Evolutionary conservation across 2,329 filamentous ascomycete species (phyloP), one percentile per base, ranked within the genome.

Genomic region (Lasiodiplodia sp.): DNA sequence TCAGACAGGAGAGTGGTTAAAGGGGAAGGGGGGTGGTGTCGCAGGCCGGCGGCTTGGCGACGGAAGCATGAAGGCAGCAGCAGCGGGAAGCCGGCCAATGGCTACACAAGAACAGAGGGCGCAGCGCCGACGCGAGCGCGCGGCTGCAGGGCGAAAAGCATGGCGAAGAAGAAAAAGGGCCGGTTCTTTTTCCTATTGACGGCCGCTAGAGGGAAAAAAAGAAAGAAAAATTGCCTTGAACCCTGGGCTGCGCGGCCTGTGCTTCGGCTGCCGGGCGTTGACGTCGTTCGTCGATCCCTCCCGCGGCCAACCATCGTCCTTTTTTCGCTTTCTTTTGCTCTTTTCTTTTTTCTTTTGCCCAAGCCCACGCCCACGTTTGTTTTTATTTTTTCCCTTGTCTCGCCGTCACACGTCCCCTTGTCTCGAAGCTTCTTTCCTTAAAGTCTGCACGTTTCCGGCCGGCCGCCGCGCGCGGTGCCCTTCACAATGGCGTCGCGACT

Each of bases 401-500:
- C 6, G 4, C 62, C 11, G 31, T 40, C 49, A 18, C 60, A 37
- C 47, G 47, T 18, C 16, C 51, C 51, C 34, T 47, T 55, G 34
- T 53, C 49, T 44, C 44, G 18, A 18, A 23, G 4, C 34, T 23
- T 37, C 38, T 23, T 16, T 21, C 25, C 34, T 49, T 56, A 44
- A 67, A 49, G 31, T 51, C 8, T 47, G 38, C 64, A 38, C 53
- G 18, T 34, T 21, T 31, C 64, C 40, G 47, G 34, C 37, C 21
- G 16, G 37, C 51, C 51, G 18, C 34, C 23, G 44, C 28, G 25
- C 23, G n/a, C 28, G 28, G 38, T 23, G 18, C 37, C 28, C 3
- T 37, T n/a, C 40, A 49, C 38, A 25, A 67, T 67, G 65, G 65
- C 38, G 40, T 62, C 65, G 47, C 65, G 53, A 25, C 55, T 67